phyloP scores from a whole-genome alignment of 805 yeast species.

The Ogataea zsoltii region DNA sequence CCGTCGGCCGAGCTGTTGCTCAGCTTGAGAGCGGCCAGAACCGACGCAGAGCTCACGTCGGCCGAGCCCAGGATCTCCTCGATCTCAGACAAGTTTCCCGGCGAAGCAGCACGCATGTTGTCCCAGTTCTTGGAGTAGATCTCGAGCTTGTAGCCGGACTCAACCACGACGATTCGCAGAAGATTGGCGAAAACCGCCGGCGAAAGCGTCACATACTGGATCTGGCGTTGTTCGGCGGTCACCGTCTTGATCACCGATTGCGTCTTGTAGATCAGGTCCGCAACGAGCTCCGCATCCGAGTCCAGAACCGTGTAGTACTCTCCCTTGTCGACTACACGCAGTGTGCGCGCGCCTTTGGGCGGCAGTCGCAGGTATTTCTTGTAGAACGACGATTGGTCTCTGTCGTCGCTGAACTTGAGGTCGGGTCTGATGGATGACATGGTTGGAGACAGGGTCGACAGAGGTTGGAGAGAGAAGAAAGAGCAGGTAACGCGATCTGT shows the following conservation, averaged over 20 bases:
- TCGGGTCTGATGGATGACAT: slow-evolving; percentile 49
- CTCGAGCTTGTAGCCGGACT: slow-evolving; percentile 74
- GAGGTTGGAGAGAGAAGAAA: no score
- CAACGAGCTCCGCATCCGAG: slow-evolving; percentile 78
- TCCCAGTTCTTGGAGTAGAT: slow-evolving; percentile 71
- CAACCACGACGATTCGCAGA: slow-evolving; percentile 65
- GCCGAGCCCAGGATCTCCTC: slow-evolving; percentile 65
- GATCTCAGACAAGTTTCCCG: slow-evolving; percentile 81
- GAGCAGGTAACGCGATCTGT: no score
- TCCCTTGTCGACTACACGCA: slow-evolving; percentile 78
- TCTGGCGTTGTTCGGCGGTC: slow-evolving; percentile 39
- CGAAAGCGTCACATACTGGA: slow-evolving; percentile 74
- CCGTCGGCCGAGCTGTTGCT: slow-evolving; percentile 42
- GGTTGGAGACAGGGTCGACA: slow-evolving; percentile 4
- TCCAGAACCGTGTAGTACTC: slow-evolving; percentile 77
- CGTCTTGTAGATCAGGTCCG: slow-evolving; percentile 83
- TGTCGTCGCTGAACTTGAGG: slow-evolving; percentile 53
- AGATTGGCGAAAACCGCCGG: slow-evolving; percentile 69
- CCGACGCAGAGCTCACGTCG: slow-evolving; percentile 38
- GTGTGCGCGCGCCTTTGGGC: slow-evolving; percentile 46
- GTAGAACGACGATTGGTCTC: slow-evolving; percentile 49
- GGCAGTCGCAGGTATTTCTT: slow-evolving; percentile 50
- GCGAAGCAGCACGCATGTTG: slow-evolving; percentile 66
- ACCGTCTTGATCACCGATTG: slow-evolving; percentile 68
- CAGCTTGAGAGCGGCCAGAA: slow-evolving; percentile 54